Evolutionary conservation across 2,329 filamentous ascomycete genomes (phyloP).

Genomic region (Botryotinia globosa): DNA sequence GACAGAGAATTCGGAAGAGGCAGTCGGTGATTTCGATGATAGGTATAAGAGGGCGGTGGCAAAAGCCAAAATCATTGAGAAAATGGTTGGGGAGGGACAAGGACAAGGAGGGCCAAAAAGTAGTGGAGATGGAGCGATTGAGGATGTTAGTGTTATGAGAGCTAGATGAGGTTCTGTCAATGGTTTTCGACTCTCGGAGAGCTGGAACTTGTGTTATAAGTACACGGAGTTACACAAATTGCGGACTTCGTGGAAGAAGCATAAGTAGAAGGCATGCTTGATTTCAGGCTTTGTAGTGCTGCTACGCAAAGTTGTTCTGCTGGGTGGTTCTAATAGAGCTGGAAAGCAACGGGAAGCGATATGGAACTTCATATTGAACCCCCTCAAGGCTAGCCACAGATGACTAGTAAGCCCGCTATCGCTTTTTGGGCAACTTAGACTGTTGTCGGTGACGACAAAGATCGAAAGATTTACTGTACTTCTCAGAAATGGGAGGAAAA

Average conservation of each 20-base stretch:
- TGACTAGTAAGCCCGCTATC: no score
- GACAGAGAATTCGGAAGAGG: constrained; percentile 81
- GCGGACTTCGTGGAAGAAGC: background rate
- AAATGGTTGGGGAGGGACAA: constrained; percentile 52
- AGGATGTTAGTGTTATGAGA: constrained; percentile 43
- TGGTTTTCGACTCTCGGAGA: background rate
- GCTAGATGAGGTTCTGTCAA: constrained; percentile 6
- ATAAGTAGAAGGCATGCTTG: background rate
- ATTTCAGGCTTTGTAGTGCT: no score
- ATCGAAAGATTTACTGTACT: background rate
- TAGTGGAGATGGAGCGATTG: constrained; percentile 45
- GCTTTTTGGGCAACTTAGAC: background rate
- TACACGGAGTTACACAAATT: background rate
- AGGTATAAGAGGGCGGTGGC: constrained; percentile 77
- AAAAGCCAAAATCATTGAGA: constrained; percentile 82
- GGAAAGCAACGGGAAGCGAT: background rate
- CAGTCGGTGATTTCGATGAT: constrained; percentile 89
- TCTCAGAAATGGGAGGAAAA: background rate
- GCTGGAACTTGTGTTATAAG: no score
- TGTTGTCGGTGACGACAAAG: no score
- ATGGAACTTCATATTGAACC: background rate
- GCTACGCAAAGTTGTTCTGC: background rate
- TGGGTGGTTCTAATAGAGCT: background rate
- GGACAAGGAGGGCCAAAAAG: constrained; percentile 21
- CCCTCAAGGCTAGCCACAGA: background rate